A percentile compares a stretch with the other conserved stretches of the same genome.
Evolutionary conservation across 306 rosid genomes (phyloP).

Genomic region (Casuarina glauca): DNA sequence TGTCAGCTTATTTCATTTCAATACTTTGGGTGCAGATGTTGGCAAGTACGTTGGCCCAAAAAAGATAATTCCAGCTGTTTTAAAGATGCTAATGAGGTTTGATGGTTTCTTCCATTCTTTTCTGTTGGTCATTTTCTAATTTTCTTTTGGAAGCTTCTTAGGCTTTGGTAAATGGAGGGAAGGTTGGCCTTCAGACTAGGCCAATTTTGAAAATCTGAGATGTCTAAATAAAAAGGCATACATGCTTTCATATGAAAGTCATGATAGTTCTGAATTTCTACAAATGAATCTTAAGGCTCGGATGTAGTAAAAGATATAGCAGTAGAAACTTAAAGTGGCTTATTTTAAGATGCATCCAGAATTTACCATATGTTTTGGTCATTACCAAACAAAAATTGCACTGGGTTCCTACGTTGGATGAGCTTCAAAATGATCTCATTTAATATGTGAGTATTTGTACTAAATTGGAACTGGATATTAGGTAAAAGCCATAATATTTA

Average conservation of each 20-base stretch:
- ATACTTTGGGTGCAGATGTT: slow-evolving; percentile 36
- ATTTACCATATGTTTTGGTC: background rate
- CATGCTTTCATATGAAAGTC: background rate
- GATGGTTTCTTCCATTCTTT: slow-evolving; percentile 4
- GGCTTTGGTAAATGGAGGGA: background rate
- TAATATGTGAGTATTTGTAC: no score
- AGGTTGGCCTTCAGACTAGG: background rate
- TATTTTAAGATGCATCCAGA: background rate
- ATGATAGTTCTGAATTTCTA: background rate
- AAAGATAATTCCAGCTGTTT: slow-evolving; percentile 37
- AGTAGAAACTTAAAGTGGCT: background rate
- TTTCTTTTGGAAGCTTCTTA: background rate
- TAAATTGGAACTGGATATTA: no score
- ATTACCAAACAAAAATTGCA: background rate
- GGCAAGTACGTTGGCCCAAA: slow-evolving; percentile 53
- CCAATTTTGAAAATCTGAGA: background rate
- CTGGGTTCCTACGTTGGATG: background rate
- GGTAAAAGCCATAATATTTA: no score
- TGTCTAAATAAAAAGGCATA: background rate
- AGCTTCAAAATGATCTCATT: no score
- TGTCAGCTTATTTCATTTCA: background rate
- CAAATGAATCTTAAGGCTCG: background rate
- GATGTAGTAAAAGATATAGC: background rate
- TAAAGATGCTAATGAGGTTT: slow-evolving; percentile 62
- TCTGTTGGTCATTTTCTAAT: background rate